phyloP scores from a whole-genome alignment of 2,329 filamentous ascomycete species.

The Pseudocercospora fijiensis region DNA sequence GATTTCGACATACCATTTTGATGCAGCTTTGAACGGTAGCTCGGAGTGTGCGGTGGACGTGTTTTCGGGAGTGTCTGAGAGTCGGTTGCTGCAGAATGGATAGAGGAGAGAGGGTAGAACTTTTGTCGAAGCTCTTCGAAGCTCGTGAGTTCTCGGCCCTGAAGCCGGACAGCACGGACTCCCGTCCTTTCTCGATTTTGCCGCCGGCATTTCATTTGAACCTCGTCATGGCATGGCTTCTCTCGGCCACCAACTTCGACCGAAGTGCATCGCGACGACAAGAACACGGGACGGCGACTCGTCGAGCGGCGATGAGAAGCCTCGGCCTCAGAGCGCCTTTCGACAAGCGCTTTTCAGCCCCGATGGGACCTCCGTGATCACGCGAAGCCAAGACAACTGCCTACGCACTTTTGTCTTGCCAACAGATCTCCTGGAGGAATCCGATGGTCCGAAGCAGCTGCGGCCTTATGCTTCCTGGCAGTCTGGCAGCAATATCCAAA shows the following conservation, averaged over 20 bases:
- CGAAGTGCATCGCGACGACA: conserved; percentile 32
- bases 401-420: conserved; percentile 58
- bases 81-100: conserved; percentile 6
- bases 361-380: conserved; percentile 59
- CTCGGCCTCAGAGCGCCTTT: conserved; percentile 41
- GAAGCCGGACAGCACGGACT: conserved; percentile 3
- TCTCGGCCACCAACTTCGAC: background rate
- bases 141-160: conserved; percentile 7
- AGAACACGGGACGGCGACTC: conserved; percentile 21
- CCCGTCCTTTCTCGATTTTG: background rate
- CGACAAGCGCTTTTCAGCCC: conserved; percentile 50
- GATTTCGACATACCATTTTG: conserved; percentile 32
- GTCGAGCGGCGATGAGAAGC: background rate
- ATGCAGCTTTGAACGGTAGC: conserved; percentile 1
- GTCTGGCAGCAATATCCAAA: conserved; percentile 51
- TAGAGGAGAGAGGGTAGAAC: conserved; percentile 6
- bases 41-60: conserved; percentile 13
- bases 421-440: conserved; percentile 48
- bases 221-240: conserved; percentile 8
- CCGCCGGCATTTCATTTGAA: conserved; percentile 3
- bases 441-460: conserved; percentile 40
- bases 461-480: conserved; percentile 49
- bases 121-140: conserved; percentile 12
- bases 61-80: conserved; percentile 25
- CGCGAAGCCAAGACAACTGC: conserved; percentile 52